Evolutionary conservation across 2,329 filamentous ascomycete species (phyloP).

Genomic region (Hypoxylon sp.): DNA sequence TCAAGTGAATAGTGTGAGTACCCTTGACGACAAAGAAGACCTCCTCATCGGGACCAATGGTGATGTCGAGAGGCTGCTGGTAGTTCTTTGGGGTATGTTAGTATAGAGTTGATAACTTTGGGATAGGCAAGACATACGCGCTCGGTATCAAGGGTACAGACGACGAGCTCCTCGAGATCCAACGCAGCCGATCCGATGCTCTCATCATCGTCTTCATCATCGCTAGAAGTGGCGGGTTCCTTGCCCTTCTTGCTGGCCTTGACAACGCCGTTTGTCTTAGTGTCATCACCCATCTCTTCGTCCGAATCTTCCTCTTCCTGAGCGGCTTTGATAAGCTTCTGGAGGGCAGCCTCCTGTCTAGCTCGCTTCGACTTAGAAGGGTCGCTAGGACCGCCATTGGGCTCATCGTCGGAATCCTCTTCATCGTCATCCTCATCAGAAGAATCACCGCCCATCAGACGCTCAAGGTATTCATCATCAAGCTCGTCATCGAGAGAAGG

Average conservation of each 20-base stretch:
- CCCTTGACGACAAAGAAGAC: constrained; percentile 94
- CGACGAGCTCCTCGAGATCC: constrained; percentile 88
- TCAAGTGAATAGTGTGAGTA: constrained; percentile 91
- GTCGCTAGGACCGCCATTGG: constrained; percentile 92
- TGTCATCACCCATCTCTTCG: constrained; percentile 77
- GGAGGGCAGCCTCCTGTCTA: constrained; percentile 80
- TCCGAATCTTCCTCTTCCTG: constrained; percentile 71
- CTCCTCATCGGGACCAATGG: constrained; percentile 87
- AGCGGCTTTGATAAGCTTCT: constrained; percentile 81
- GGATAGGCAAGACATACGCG: constrained; percentile 72
- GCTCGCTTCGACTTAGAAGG: constrained; percentile 91
- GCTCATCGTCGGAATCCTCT: constrained; percentile 75
- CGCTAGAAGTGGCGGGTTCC: constrained; percentile 70
- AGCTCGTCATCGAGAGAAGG: constrained; percentile 73
- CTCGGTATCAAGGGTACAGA: constrained; percentile 95
- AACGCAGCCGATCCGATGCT: constrained; percentile 70
- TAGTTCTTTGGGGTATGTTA: constrained; percentile 75
- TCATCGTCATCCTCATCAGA: constrained; percentile 69
- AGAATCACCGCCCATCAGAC: constrained; percentile 65
- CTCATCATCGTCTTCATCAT: constrained; percentile 66
- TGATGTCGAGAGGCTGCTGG: constrained; percentile 96
- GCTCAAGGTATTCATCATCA: constrained; percentile 75
- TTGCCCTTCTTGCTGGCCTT: constrained; percentile 78
- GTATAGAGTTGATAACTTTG: constrained; percentile 16
- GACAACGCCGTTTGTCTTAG: constrained; percentile 70